These are phyloP conservation scores for Chrysoporthe austroafricana DNA, from an alignment of 2,329 filamentous ascomycete species.

Conservation along the genomic window DNA sequence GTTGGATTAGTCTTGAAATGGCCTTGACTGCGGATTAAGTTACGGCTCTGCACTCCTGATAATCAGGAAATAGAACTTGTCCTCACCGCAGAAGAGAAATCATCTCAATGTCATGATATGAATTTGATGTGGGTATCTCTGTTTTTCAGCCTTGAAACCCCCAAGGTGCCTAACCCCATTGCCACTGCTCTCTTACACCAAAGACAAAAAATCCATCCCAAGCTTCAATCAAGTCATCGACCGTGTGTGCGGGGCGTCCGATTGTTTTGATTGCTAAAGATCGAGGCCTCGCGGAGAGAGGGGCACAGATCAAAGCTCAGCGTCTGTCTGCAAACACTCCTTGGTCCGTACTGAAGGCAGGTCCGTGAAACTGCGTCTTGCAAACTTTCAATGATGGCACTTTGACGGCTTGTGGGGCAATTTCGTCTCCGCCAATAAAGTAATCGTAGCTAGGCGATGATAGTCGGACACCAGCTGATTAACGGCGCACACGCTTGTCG, in stretches of 20 bases:
- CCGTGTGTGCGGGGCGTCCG: not conserved
- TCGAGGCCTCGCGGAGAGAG: not conserved
- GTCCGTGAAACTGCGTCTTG: not conserved
- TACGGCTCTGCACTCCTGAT: no score
- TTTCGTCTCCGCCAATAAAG: not conserved
- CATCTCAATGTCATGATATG: not conserved
- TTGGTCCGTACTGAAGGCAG: not conserved
- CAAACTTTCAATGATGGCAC: not conserved
- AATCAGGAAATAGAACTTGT: no score
- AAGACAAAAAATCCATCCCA: not conserved
- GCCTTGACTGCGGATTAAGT: no score
- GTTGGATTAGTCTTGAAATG: no score
- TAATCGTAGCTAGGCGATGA: not conserved
- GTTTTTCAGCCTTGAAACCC: not conserved
- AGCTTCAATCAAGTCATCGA: not conserved
- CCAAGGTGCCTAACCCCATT: not conserved
- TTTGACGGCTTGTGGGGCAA: not conserved
- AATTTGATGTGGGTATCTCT: not conserved
- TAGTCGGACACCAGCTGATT: not conserved
- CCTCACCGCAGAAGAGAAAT: not conserved
- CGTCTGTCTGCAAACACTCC: not conserved
- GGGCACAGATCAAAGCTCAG: no score
- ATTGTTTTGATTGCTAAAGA: not conserved
- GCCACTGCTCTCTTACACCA: not conserved
- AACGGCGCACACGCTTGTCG: not conserved